These are phyloP conservation scores for Phytophthora meadii DNA, from an alignment of 352 stramenopile species.

Conservation along the genomic window DNA sequence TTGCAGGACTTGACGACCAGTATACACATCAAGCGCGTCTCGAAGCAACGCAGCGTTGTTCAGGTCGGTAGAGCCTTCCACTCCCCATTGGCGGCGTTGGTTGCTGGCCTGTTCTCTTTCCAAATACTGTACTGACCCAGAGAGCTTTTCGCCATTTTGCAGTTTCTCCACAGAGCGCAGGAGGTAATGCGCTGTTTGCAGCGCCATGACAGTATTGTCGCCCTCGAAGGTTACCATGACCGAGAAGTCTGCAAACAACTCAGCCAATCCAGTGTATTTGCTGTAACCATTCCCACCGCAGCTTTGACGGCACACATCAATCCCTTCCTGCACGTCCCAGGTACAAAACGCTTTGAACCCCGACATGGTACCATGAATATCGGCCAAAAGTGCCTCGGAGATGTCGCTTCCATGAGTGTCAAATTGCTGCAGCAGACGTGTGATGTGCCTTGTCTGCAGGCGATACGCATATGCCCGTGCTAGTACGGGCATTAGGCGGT, in stretches of 20 bases:
- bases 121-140: constrained; percentile 72
- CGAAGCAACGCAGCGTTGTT: constrained; percentile 39
- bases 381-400: constrained; percentile 76
- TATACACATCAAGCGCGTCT: constrained; percentile 63
- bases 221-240: constrained; percentile 97
- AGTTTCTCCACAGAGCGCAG: constrained; percentile 67
- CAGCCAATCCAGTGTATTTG: constrained; percentile 88
- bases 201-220: constrained; percentile 97
- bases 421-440: constrained; percentile 83
- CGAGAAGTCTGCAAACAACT: constrained; percentile 93
- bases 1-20: constrained; percentile 51
- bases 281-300: constrained; percentile 97
- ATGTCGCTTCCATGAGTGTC: constrained; percentile 78
- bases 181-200: constrained; percentile 90
- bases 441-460: constrained; percentile 91
- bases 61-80: constrained; percentile 37
- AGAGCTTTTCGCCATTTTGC: constrained; percentile 51
- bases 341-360: constrained; percentile 95
- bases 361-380: constrained; percentile 95
- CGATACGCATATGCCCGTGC: constrained; percentile 93
- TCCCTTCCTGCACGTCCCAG: constrained; percentile 88
- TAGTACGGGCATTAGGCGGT: constrained; percentile 92
- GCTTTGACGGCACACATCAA: constrained; percentile 95
- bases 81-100: constrained; percentile 38
- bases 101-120: constrained; percentile 39